Conservation (phyloP, 2,329 filamentous ascomycete genomes). For the Trichophyton simii region DNA sequence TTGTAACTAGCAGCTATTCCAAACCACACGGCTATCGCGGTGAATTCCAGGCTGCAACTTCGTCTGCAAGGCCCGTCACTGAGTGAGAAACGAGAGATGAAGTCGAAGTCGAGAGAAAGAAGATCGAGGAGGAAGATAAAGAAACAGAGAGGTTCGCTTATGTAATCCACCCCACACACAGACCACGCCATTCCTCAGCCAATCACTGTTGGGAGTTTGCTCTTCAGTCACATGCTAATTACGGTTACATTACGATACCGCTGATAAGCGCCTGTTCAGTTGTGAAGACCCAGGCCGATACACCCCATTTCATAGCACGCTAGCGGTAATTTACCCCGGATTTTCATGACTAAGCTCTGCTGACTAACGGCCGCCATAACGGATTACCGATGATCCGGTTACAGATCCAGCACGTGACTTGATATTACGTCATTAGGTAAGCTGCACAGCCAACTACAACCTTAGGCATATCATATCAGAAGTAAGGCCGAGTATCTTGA, state of each 20-base stretch:
- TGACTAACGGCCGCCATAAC: background rate
- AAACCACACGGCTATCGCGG: background rate
- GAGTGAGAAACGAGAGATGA: background rate
- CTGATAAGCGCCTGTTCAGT: background rate
- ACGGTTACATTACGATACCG: background rate
- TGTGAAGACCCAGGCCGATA: background rate
- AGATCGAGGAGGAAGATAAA: background rate
- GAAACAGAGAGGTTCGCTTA: constrained; percentile 1
- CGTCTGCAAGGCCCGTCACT: background rate
- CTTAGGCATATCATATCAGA: too few relatives aligned
- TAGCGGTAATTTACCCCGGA: constrained; percentile 4
- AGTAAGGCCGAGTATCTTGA: too few relatives aligned
- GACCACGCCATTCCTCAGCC: background rate
- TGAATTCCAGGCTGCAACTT: background rate
- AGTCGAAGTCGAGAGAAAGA: background rate
- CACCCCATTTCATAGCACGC: background rate
- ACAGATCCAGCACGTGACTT: background rate
- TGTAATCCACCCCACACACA: background rate
- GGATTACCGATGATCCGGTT: background rate
- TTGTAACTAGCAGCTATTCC: background rate
- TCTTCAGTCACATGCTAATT: background rate
- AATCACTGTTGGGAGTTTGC: background rate
- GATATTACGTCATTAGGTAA: background rate
- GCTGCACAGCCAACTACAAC: background rate
- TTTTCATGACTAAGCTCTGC: background rate